Conservation (phyloP, 345 rosid genomes). For the Trapa bicornis region DNA sequence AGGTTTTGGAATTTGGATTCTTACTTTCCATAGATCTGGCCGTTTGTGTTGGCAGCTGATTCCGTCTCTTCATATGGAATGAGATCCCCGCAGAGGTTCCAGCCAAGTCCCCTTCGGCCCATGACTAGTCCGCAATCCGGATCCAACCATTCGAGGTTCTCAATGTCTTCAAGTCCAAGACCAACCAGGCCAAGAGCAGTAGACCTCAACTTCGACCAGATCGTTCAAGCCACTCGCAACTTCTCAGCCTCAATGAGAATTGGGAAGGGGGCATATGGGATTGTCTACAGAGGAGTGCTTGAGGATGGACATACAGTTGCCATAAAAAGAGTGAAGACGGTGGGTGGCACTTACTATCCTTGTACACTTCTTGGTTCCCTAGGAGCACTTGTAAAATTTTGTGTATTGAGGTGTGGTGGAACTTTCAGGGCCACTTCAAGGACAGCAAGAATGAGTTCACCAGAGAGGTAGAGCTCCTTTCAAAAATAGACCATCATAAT, state of each 20-base stretch:
- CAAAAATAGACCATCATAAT: conserved; percentile 83
- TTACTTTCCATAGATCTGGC: neutral
- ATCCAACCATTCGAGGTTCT: conserved; percentile 73
- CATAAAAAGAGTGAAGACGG: conserved; percentile 92
- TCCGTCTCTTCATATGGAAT: conserved; percentile 42
- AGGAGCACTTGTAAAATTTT: neutral
- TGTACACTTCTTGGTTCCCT: neutral
- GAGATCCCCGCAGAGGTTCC: conserved; percentile 39
- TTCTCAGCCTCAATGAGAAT: conserved; percentile 46
- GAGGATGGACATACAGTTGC: conserved; percentile 70
- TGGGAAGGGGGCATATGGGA: conserved; percentile 94
- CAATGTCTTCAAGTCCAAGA: conserved; percentile 71
- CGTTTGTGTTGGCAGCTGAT: conserved; percentile 40
- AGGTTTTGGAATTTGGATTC: neutral
- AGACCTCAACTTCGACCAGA: conserved; percentile 50
- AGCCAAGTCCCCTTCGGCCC: conserved; percentile 47
- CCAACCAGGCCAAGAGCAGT: conserved; percentile 60
- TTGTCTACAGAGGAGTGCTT: conserved; percentile 60
- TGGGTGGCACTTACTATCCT: conserved; percentile 13
- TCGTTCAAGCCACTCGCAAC: conserved; percentile 50
- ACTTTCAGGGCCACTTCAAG: conserved; percentile 55
- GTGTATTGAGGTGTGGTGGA: neutral
- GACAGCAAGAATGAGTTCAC: conserved; percentile 61
- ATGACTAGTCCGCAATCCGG: conserved; percentile 59
- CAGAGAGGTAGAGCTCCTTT: conserved; percentile 84